Evolutionary conservation across 441 rosid genomes (phyloP).

Genomic region (Dalechampia spathulata): DNA sequence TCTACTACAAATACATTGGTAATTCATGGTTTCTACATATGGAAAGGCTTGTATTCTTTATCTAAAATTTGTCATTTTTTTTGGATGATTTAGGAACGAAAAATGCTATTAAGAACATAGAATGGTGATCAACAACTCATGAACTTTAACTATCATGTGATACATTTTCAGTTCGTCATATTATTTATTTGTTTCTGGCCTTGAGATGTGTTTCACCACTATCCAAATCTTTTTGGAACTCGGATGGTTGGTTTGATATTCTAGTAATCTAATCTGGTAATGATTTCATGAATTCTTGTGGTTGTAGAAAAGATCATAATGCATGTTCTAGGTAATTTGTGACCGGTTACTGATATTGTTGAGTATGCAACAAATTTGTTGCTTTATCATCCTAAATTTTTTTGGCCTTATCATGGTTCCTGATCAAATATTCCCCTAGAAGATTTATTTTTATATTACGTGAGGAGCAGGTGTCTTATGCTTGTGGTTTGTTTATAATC

Average conservation of each 20-base stretch:
- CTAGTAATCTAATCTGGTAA: too few species aligned
- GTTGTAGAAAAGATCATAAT: not conserved
- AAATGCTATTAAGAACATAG: not conserved
- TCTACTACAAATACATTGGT: conserved; percentile 94
- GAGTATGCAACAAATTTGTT: not conserved
- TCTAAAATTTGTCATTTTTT: not conserved
- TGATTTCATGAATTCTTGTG: too few species aligned
- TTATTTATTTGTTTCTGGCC: not conserved
- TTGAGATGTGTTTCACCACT: not conserved
- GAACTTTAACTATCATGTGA: not conserved
- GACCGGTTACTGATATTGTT: not conserved
- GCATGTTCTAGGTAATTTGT: not conserved
- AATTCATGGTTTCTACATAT: conserved; percentile 11
- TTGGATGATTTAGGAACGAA: not conserved
- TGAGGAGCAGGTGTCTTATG: not conserved
- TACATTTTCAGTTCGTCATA: not conserved
- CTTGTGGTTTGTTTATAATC: not conserved
- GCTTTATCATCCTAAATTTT: not conserved
- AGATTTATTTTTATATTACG: not conserved
- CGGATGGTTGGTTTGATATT: not conserved
- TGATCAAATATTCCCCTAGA: not conserved
- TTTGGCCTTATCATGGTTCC: not conserved
- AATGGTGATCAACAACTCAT: not conserved
- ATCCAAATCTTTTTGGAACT: not conserved
- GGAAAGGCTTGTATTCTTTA: not conserved